Base-by-base conservation (phyloP, 345 rosid genomes). In the Jatropha curcas region DNA sequence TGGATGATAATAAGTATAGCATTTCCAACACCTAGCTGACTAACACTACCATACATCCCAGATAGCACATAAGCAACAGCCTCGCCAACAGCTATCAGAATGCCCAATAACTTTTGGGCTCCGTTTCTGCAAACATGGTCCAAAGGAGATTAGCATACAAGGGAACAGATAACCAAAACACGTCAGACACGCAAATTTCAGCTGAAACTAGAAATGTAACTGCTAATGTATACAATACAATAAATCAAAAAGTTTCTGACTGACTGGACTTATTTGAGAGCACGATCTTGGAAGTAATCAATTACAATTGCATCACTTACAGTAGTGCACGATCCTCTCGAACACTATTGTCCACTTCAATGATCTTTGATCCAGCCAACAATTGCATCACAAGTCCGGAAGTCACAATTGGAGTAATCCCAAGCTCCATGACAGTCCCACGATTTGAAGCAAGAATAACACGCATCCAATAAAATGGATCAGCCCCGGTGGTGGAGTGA, bases 381-480 rank as follows among this genome's bases (percentile, higher is more conserved):
- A 89, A 85, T 65, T 89, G 94, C 87, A 89, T 86, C 28, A 89
- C 89, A 20, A 88, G 74, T 7, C 92, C 94, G 67, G 94, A 87
- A 1, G 92, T 89, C 25, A 88, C 92, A 60, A 89, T 88, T 2
- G 92, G 94, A 25, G 94, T 87, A 50, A 89, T 89, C 62, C 94
- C 94, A 17, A 89, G 89, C 77, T 89, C 90, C 94, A 89, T 88
- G 7, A 86, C 94, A 17, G 94, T 88, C 2, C 94, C 94, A 63
- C 92, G 94, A 71, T 81, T 89, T 0, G 94, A 89, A 0, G 92
- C 94, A 45, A 89, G 94, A 59, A 87, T 89, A 57, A 87, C 94
- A 71, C 92, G 91, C 90, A 89, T 88, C 94, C 92, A 87, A 50
- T 89, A 87, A 79, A 89, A 89, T 0, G 94, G 94, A 82, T 89